Conservation (phyloP, 257 asterid genomes). For the Dorcoceras hygrometricum region DNA sequence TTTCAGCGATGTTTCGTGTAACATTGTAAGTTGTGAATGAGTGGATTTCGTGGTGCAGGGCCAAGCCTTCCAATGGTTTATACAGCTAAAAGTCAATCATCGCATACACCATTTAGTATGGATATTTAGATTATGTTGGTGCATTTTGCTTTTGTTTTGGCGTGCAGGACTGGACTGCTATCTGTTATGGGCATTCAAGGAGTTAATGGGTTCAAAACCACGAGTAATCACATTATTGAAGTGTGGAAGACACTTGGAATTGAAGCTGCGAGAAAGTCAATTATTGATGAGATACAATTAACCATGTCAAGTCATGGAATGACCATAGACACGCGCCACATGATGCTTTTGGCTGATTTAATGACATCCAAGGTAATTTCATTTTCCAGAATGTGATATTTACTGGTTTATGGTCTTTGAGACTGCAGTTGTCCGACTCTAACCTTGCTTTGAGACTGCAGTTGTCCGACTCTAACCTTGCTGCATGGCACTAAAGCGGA, state of each 20-base stretch:
- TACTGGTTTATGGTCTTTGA: slow-evolving; percentile 1
- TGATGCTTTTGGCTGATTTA: slow-evolving; percentile 95
- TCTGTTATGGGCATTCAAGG: slow-evolving; percentile 93
- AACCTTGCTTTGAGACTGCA: neutral
- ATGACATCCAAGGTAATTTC: slow-evolving; percentile 81
- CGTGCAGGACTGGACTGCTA: slow-evolving; percentile 73
- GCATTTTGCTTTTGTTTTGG: slow-evolving; percentile 24
- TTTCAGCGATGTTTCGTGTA: too few relatives aligned
- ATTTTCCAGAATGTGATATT: slow-evolving; percentile 2
- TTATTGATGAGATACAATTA: slow-evolving; percentile 67
- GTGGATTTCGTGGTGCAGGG: too few relatives aligned
- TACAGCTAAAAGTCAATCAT: too few relatives aligned
- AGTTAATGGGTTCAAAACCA: slow-evolving; percentile 62
- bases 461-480: neutral
- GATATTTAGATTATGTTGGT: neutral
- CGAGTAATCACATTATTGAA: slow-evolving; percentile 72
- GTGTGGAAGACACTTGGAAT: slow-evolving; percentile 72
- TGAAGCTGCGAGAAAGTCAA: slow-evolving; percentile 81
- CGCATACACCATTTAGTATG: neutral
- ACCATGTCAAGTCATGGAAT: slow-evolving; percentile 83
- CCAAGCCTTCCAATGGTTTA: too few relatives aligned
- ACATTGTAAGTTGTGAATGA: too few relatives aligned
- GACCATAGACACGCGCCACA: slow-evolving; percentile 89
- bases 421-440: neutral
- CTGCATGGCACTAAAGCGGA: neutral